Percentiles rank a stretch among this genome's conserved stretches.
Evolutionary conservation across 2,329 filamentous ascomycete genomes (phyloP).

Genomic region (Tolypocladium album): DNA sequence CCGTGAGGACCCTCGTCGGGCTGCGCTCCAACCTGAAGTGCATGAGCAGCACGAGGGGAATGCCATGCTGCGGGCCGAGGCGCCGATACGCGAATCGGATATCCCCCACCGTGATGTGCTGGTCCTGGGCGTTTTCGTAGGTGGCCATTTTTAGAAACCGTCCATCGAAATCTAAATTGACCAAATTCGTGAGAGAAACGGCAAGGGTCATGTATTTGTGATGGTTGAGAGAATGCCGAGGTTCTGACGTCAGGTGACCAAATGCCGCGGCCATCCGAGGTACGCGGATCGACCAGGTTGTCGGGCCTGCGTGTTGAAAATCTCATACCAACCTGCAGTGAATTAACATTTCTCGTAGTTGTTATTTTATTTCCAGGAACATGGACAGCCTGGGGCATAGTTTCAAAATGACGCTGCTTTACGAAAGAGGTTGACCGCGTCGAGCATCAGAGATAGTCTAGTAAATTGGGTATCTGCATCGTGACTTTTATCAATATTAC

Average conservation of each 20-base stretch:
- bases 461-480: slow-evolving; percentile 1
- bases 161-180: too few species aligned
- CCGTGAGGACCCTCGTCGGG: background rate
- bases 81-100: slow-evolving; percentile 20
- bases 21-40: slow-evolving; percentile 16
- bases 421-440: background rate
- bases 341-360: too few species aligned
- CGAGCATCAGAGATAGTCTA: background rate
- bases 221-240: background rate
- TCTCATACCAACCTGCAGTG: background rate
- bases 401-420: background rate
- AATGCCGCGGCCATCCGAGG: background rate
- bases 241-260: background rate
- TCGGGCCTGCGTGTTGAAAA: background rate
- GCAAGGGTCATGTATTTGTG: background rate
- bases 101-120: slow-evolving; percentile 17
- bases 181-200: background rate
- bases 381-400: background rate
- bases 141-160: slow-evolving; percentile 14
- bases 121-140: slow-evolving; percentile 16
- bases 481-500: background rate
- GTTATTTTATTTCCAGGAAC: too few species aligned
- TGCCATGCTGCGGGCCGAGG: slow-evolving; percentile 16
- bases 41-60: slow-evolving; percentile 20
- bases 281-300: background rate